Evolutionary conservation across 208 protist species (phyloP).

Genomic region (Angomonas deanei): DNA sequence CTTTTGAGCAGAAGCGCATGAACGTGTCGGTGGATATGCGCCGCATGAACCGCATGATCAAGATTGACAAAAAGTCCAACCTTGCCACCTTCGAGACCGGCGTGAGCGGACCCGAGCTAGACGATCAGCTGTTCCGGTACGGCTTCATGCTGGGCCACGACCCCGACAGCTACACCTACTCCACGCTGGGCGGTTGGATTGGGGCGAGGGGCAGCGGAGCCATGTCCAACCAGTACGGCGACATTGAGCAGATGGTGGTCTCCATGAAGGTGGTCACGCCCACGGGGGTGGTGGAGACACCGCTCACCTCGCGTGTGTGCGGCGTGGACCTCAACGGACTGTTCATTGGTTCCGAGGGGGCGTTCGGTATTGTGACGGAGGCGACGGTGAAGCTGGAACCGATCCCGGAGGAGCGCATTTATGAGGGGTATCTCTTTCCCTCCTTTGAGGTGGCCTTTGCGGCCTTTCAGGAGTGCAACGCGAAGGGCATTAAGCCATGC

Average conservation of each 20-base stretch:
- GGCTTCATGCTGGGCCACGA: conserved; percentile 92
- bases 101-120: conserved; percentile 86
- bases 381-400: conserved; percentile 86
- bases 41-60: conserved; percentile 86
- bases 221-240: conserved; percentile 94
- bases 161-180: conserved; percentile 92
- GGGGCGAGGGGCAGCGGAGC: conserved; percentile 92
- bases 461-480: conserved; percentile 78
- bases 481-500: conserved; percentile 78
- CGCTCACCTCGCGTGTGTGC: conserved; percentile 70
- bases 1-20: conserved; percentile 83
- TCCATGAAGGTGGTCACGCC: conserved; percentile 89
- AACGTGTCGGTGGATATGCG: conserved; percentile 92
- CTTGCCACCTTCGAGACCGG: conserved; percentile 88
- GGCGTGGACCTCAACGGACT: conserved; percentile 89
- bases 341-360: conserved; percentile 90
- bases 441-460: conserved; percentile 80
- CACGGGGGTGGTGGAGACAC: conserved; percentile 83
- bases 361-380: conserved; percentile 93
- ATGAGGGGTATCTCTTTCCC: conserved; percentile 89
- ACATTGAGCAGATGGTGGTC: conserved; percentile 93
- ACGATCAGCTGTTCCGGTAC: conserved; percentile 77
- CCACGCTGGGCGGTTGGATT: conserved; percentile 93
- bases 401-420: conserved; percentile 75
- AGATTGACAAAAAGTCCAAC: conserved; percentile 82